Evolutionary conservation across 2,329 filamentous ascomycete species (phyloP), one percentile per base, ranked within the genome.

Genomic region (Dactylonectria estremocensis): DNA sequence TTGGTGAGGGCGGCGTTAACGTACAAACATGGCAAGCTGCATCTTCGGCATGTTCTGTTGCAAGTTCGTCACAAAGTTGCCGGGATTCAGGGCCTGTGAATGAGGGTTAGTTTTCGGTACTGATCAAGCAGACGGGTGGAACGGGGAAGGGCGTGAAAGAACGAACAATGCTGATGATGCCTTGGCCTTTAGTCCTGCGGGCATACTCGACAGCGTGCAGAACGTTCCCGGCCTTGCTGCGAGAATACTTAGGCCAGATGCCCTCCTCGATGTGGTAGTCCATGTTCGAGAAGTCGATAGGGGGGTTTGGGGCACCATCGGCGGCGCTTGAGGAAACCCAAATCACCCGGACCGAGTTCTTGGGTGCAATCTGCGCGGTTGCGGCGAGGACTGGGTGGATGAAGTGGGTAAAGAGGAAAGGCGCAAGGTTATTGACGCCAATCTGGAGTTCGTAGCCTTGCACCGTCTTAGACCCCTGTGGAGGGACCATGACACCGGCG

Each of bases 371-470:
- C 37, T 69, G 70, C 1, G 80, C 79, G 1, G 81, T 80, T 5
- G 73, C 60, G 5, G 72, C 68, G 1, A 83, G 67, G 2, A 60
- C 10, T 1, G 66, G 66, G 1, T 54, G 43, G 0, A 73, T 31
- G 6, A 83, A 73, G 45, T 77, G 77, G 0, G 78, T 83, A 28
- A 84, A 78, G 2, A 83, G 69, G 58, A 83, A 84, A 1, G 78
- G 77, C 0, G 79, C 82, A 6, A 84, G 66, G 35, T 79, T 78
- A 52, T 84, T 84, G 2, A 78, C 77, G 6, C 81, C 82, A 6
- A 83, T 78, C 65, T 83, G 80, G 5, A 82, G 74, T 64, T 84
- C 82, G 56, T 83, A 80, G 6, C 78, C 77, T 54, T 84, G 81
- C 0, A 72, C 75, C 1, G 81, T 83, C 69, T 77, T 78, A 40